Base-by-base conservation (phyloP, 495 filamentous ascomycete genomes). In the Aspergillus sclerotiicarbonarius region DNA sequence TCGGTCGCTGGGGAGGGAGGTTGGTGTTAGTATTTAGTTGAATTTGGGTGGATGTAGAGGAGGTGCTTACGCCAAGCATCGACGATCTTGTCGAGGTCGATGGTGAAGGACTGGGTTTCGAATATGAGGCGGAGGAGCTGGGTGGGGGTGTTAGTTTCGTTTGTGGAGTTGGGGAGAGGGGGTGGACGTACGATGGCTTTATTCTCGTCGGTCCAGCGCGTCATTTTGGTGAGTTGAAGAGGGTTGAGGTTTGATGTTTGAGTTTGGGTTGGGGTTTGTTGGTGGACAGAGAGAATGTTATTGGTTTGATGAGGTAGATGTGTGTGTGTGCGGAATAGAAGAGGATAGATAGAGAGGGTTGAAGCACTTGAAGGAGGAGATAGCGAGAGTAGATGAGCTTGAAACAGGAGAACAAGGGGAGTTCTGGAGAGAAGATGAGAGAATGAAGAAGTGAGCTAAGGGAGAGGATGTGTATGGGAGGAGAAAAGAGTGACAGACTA, bases 1-100 rank as follows among this genome's bases (percentile, higher is more conserved):
- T 50, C 29, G 15, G 21, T 25, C 25, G 47, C 47, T 50, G 10
- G 4, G 46, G 10, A 18, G 16, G 8, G 3, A 6, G 8, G 3
- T 9, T 10, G 18, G 6, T 50, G 13, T 29, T 25, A 32, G 47
- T 49, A 31, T 5, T 3, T 29, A 19, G 12, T 25, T 19, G 43
- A 8, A 8, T 16, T 25, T 47, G 16, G n/a, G 30, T 20, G 20
- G 20, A 30, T 30, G 47, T 32, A n/a, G n/a, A n/a, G n/a, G n/a
- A n/a, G n/a, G n/a, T 21, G 5, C 47, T 50, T 50, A 50, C 47
- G 47, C 47, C 47, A 50, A 33, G 47, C 47, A 1, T 50, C 13
- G 25, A 25, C 29, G 10, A 50, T 18, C 6, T 50, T 50, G 6
- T 50, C 25, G 7, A 50, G 25, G 8, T 50, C 29, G 25, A 50